Percentiles rank a stretch among this genome's conserved stretches.
Evolutionary conservation across 1,284 basidiomycete species (phyloP).

Genomic region (Cryptococcus neoformans): DNA sequence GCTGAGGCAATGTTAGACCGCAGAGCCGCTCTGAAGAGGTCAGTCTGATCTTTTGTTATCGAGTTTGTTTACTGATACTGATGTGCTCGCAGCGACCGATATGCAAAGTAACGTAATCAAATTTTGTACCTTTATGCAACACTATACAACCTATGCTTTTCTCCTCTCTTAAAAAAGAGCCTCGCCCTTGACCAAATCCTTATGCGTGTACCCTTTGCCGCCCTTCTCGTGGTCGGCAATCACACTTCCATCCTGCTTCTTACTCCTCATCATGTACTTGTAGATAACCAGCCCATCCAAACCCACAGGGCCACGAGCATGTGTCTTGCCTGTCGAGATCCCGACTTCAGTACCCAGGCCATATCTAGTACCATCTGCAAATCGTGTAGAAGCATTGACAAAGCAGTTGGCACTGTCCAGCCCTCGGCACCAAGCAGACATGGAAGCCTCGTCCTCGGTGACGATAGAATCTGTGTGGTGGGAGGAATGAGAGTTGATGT

Average conservation of each 20-base stretch:
- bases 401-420: constrained; percentile 92
- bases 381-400: constrained; percentile 91
- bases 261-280: constrained; percentile 86
- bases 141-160: background rate
- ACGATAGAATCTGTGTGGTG: constrained; percentile 96
- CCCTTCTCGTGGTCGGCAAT: constrained; percentile 67
- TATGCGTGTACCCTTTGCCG: constrained; percentile 68
- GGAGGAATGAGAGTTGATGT: constrained; percentile 90
- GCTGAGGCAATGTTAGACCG: constrained; percentile 86
- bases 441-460: constrained; percentile 68
- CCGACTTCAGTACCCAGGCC: constrained; percentile 98
- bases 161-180: constrained; percentile 30
- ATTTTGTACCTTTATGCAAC: background rate
- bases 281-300: constrained; percentile 92
- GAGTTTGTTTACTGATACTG: background rate
- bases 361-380: constrained; percentile 95
- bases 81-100: constrained; percentile 31
- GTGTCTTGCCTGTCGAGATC: constrained; percentile 93
- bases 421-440: constrained; percentile 74
- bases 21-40: constrained; percentile 89
- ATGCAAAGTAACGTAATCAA: constrained; percentile 30
- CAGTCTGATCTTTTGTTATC: constrained; percentile 20
- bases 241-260: constrained; percentile 66
- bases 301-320: constrained; percentile 95
- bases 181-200: constrained; percentile 36